A percentile compares a stretch with the other conserved stretches of the same genome.
Conservation (phyloP, 306 rosid species). For the Vigna reflexopilosa region DNA sequence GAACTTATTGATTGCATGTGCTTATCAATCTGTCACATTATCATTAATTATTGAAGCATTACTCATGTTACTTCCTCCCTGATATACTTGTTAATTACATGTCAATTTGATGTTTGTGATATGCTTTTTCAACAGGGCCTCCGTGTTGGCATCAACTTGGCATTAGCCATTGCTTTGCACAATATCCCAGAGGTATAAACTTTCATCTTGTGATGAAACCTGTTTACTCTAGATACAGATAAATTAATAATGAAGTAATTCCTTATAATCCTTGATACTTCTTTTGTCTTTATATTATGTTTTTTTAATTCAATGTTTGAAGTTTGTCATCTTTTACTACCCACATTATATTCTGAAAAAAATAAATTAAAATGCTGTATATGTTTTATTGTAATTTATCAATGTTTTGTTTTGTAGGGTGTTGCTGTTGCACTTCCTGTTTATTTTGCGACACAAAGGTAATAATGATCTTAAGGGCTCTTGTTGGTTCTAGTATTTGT, state of each 20-base stretch:
- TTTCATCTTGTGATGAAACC: slow-evolving; percentile 18
- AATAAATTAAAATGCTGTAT: neutral
- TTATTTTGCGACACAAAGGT: slow-evolving; percentile 96
- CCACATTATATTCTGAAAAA: slow-evolving; percentile 9
- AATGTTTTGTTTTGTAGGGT: slow-evolving; percentile 62
- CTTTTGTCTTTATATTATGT: neutral
- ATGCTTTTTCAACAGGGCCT: slow-evolving; percentile 71
- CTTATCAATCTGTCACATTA: slow-evolving; percentile 31
- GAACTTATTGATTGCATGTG: slow-evolving; percentile 22
- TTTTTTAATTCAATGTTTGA: slow-evolving; percentile 11
- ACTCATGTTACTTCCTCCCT: neutral
- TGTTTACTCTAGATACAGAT: slow-evolving; percentile 19
- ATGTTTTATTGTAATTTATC: slow-evolving; percentile 34
- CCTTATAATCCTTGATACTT: slow-evolving; percentile 20
- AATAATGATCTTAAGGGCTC: slow-evolving; percentile 42
- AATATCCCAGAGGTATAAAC: slow-evolving; percentile 92
- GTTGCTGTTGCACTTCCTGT: slow-evolving; percentile 98
- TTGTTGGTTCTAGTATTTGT: slow-evolving; percentile 28
- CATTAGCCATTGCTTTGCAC: slow-evolving; percentile 98
- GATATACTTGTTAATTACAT: slow-evolving; percentile 26
- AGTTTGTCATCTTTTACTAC: slow-evolving; percentile 10
- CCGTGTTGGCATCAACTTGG: slow-evolving; percentile 93
- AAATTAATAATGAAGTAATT: slow-evolving; percentile 19
- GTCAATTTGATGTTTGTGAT: slow-evolving; percentile 42
- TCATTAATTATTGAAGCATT: slow-evolving; percentile 38